Base-by-base conservation (phyloP, 169 alveolate genomes). In the Eimeria falciformis region DNA sequence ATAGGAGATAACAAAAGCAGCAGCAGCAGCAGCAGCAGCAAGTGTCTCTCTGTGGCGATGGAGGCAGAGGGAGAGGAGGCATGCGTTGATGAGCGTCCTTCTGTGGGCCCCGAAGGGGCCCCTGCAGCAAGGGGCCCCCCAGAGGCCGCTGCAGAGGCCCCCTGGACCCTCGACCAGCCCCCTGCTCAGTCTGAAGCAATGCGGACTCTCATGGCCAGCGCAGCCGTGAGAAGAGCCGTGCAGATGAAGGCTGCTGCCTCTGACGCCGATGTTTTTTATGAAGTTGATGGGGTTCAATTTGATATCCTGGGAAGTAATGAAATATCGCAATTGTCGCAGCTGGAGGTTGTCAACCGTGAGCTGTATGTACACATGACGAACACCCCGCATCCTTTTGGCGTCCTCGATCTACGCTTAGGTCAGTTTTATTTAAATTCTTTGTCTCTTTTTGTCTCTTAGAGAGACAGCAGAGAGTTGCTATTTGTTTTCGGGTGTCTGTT, bases 271-370 rank as follows among this genome's bases (percentile, higher is more conserved):
- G 75, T 27, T 7, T 11, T 18, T 11, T 18, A 33, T n/a, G 0
- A 62, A 29, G 93, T 92, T 27, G 92, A 83, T n/a, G 91, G 88
- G 21, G 95, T 92, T 69, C 91, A 87, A 53, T 92, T 92, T 75
- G 77, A 86, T 5, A 91, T 75, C 25, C 90, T 92, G 69, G 65
- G 66, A 17, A 58, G 86, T 21, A 92, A 69, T 9, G 93, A 92
- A 45, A 92, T 92, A 14, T n/a, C 89, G 29, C 83, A 87, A 29
- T 85, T 68, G 65, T 58, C 87, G 27, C 82, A 71, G 55, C 87
- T 85, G 12, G 91, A 77, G 85, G 83, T 90, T 78, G 33, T 53
- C 53, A 90, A 90, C 33, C 5, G 78, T 4, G 90, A 75, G 43
- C 85, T 73, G 46, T 90, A 90, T 45, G 88, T 71, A 43, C 71